Base-by-base conservation (phyloP, 331 rosid species). In the Acacia pycnantha region DNA sequence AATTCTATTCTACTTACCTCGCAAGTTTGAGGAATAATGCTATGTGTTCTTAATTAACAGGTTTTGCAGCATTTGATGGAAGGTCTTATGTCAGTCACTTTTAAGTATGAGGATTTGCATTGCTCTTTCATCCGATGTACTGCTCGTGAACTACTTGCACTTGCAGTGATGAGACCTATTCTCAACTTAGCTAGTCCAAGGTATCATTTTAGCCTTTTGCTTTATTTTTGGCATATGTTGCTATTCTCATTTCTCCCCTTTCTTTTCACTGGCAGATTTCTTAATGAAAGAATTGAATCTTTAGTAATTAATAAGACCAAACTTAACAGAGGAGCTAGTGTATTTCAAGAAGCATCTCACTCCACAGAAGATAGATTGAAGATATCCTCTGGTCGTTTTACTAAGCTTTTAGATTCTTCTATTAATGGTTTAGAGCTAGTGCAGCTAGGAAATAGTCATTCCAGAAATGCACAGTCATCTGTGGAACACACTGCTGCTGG, bases 151-250 rank as follows among this genome's bases (percentile, higher is more conserved):
- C 98, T 96, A 84, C 93, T 96, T 85, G 95, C 98, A 81, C 90
- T 92, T 92, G 92, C 97, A 82, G 99, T 94, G 73, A 89, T 96
- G 84, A 90, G 98, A 58, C 98, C 99, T 64, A 87, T 96, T 80
- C 70, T 96, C 53, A 94, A 96, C 81, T 86, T 96, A 47, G 99
- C 98, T 64, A 92, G 80, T 88, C 99, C 99, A 74, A 91, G 97
- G 99, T 94, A 81, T 71, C 75, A 43, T 19, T 81, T 77, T 68
- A 16, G 70, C 26, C 65, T 33, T 67, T 86, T 76, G 40, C 73
- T 78, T 79, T 54, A 14, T 77, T 76, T 73, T 79, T 69, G 56
- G 79, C 19, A 21, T 35, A 59, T 79, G 83, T 71, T 53, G n/a
- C 70, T 86, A 43, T 79, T 79, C 81, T 81, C 75, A 83, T 84